Percentiles rank a stretch among this genome's conserved stretches.
phyloP scores from a whole-genome alignment of 306 rosid genomes.

The Medicago arabica region DNA sequence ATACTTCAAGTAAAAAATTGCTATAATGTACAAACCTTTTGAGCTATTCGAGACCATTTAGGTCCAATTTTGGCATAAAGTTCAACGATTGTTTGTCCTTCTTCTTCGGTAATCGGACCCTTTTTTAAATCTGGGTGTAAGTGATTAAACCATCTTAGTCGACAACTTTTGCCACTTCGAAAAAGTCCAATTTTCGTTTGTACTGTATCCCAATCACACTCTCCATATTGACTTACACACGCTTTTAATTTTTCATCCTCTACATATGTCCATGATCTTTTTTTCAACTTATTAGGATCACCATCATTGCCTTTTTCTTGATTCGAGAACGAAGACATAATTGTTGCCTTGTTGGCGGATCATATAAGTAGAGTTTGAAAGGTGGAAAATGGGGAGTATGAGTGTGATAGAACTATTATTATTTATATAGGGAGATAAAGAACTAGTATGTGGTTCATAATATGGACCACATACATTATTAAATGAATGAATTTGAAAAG shows the following conservation, averaged over 20 bases:
- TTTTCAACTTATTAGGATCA: background rate
- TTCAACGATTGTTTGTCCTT: slow-evolving; percentile 36
- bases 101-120: slow-evolving; percentile 60
- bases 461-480: too few relatives aligned
- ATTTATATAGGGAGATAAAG: too few relatives aligned
- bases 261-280: background rate
- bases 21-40: background rate
- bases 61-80: background rate
- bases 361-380: too few relatives aligned
- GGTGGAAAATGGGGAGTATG: too few relatives aligned
- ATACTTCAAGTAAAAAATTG: too few relatives aligned
- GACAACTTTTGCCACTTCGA: slow-evolving; percentile 43
- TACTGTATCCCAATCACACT: background rate
- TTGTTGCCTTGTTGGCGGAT: too few relatives aligned
- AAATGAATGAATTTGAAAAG: too few relatives aligned
- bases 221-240: background rate
- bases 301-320: too few relatives aligned
- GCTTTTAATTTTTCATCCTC: background rate
- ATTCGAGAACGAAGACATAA: too few relatives aligned
- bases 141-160: slow-evolving; percentile 82
- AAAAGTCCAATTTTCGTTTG: background rate
- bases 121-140: slow-evolving; percentile 66
- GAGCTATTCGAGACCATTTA: background rate
- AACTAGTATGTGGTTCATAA: too few relatives aligned
- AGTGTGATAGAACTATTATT: too few relatives aligned